These are phyloP conservation scores for Pseudopithomyces chartarum DNA, from an alignment of 2,329 filamentous ascomycete species.

Conservation along the genomic window DNA sequence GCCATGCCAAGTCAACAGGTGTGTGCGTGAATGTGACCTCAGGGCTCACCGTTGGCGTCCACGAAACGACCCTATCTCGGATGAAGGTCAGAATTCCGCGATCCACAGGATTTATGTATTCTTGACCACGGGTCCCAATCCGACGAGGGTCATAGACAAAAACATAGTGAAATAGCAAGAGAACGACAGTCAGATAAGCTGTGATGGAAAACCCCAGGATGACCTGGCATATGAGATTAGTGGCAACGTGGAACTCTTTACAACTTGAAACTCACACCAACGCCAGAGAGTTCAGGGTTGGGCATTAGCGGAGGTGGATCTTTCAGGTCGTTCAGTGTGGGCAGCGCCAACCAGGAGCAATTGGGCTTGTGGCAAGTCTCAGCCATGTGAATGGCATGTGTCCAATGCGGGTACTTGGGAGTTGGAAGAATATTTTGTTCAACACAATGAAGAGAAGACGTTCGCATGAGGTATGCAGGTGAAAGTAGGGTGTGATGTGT, in stretches of 20 bases:
- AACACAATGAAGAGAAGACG: background rate
- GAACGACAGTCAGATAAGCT: conserved; percentile 27
- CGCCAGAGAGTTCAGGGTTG: conserved; percentile 29
- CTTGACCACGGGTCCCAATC: conserved; percentile 1
- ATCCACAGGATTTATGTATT: conserved; percentile 22
- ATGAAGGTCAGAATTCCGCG: conserved; percentile 17
- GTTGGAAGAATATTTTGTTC: background rate
- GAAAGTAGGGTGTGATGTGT: background rate
- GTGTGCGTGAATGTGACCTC: too few species aligned
- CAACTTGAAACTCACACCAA: conserved; percentile 20
- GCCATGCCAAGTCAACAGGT: background rate
- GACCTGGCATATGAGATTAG: conserved; percentile 17
- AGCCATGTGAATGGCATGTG: conserved; percentile 2
- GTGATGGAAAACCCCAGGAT: conserved; percentile 33
- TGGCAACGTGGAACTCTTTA: background rate
- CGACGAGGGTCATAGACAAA: conserved; percentile 18
- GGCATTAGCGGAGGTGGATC: conserved; percentile 19
- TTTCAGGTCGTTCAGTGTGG: conserved; percentile 14
- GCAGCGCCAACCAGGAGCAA: conserved; percentile 25
- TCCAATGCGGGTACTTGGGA: background rate
- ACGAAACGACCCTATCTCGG: conserved; percentile 17
- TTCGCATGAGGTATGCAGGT: background rate
- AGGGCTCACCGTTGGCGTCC: conserved; percentile 17
- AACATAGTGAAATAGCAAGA: conserved; percentile 22
- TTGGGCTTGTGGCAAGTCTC: conserved; percentile 18